These are phyloP conservation scores for Annulohypoxylon bovei DNA, from an alignment of 495 filamentous ascomycete genomes.

Conservation along the genomic window DNA sequence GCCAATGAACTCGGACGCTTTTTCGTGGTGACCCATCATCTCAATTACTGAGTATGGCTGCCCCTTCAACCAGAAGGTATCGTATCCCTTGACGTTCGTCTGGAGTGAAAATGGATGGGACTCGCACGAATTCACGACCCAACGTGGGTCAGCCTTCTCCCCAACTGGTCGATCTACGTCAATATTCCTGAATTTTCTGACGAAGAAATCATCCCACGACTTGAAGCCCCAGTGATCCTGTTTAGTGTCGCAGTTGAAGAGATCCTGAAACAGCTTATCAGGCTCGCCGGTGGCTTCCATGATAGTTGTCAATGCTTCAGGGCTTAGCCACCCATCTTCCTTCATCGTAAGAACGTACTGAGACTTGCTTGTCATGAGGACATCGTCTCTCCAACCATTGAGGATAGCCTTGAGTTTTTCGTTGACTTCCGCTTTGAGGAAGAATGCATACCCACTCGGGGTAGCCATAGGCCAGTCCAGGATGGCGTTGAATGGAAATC, in stretches of 20 bases:
- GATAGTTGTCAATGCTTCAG: slow-evolving; percentile 37
- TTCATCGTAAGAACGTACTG: slow-evolving; percentile 56
- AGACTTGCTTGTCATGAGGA: slow-evolving; percentile 58
- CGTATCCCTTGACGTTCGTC: slow-evolving; percentile 46
- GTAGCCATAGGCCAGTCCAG: slow-evolving; percentile 74
- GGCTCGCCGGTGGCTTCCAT: no score
- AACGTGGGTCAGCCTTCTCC: slow-evolving; percentile 45
- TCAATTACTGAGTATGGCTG: slow-evolving; percentile 63
- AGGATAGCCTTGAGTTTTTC: slow-evolving; percentile 64
- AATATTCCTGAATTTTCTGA: slow-evolving; percentile 55
- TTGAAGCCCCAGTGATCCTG: slow-evolving; percentile 57
- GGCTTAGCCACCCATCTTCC: slow-evolving; percentile 62
- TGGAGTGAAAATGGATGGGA: slow-evolving; percentile 56
- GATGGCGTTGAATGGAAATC: slow-evolving; percentile 56
- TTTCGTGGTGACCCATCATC: slow-evolving; percentile 53
- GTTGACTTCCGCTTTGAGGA: slow-evolving; percentile 66
- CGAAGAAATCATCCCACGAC: slow-evolving; percentile 74
- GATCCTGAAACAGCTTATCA: no score
- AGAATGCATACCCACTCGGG: slow-evolving; percentile 62
- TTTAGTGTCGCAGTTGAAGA: slow-evolving; percentile 51
- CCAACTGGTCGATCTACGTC: slow-evolving; percentile 61
- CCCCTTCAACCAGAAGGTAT: slow-evolving; percentile 68
- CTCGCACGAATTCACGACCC: slow-evolving; percentile 69
- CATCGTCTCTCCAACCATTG: slow-evolving; percentile 63
- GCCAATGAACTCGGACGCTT: slow-evolving; percentile 54